Evolutionary conservation across 371 early-diverging fungal species (phyloP), one percentile per base, ranked within the genome.

Genomic region (Actinomucor elegans): DNA sequence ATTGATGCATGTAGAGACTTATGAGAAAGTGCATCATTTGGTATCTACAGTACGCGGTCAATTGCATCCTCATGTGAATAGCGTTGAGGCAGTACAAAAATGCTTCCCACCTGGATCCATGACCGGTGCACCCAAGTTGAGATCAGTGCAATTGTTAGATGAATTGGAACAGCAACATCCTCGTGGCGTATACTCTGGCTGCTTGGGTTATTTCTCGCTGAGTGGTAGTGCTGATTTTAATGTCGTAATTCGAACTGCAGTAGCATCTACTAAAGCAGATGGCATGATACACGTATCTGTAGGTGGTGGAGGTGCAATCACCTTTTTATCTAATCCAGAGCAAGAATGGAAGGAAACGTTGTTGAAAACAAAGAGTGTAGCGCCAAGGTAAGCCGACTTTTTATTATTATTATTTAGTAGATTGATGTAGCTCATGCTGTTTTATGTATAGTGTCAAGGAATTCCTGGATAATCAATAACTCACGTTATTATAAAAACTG

Each of bases 101-200:
- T 90, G 91, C 53, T 97, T 97, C 55, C 97, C 97, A 3, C 97
- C 97, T 0, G 93, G 96, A 0, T 95, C 96, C 0, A 96, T 98
- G 97, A 98, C 97, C 0, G 98, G 98, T 7, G 97, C 98, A 1
- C 98, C 98, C 5, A 98, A 98, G 61, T 73, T 86, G 15, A 80
- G 97, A 17, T 89, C 94, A 0, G 84, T 92, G 11, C 85, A 91
- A 50, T 62, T 97, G 3, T 64, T 98, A 21, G 90, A 91, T 51
- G 59, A 71, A 20, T 73, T 97, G 34, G 96, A 96, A 54, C 55
- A 61, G 0, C 64, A 77, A 46, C 61, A 64, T 5, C 83, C 80
- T 1, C 84, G 98, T 1, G 96, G 96, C n/a, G 75, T 88, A 9
- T 98, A 98, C 65, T 93, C 94, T 0, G 98, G 98, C 0, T 90